Conservation (phyloP, 352 stramenopile genomes). For the Nothophytophthora sp. region DNA sequence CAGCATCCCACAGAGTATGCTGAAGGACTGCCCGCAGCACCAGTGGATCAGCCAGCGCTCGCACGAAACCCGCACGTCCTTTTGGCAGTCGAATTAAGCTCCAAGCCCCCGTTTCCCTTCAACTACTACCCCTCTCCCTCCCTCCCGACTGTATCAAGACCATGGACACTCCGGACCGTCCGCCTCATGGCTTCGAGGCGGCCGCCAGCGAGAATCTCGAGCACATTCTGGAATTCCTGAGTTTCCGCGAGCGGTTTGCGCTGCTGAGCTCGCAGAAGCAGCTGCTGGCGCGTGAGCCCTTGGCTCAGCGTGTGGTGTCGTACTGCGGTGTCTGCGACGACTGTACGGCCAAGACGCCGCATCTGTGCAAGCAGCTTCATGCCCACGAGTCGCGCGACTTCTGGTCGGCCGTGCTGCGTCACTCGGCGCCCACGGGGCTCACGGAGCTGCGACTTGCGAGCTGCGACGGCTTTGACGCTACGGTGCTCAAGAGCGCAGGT, state of each 20-base stretch:
- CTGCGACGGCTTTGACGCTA: constrained; percentile 45
- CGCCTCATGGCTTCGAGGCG: constrained; percentile 16
- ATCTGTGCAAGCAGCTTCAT: constrained; percentile 53
- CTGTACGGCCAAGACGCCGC: constrained; percentile 46
- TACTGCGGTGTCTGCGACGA: constrained; percentile 60
- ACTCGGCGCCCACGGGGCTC: constrained; percentile 36
- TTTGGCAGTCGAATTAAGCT: constrained; percentile 64
- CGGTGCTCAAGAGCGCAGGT: constrained; percentile 29
- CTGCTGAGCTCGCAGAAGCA: constrained; percentile 44
- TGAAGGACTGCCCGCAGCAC: constrained; percentile 90
- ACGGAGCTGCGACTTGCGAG: constrained; percentile 55
- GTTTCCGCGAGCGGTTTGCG: constrained; percentile 55
- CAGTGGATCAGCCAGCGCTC: constrained; percentile 90
- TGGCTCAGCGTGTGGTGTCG: constrained; percentile 44
- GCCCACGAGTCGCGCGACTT: constrained; percentile 40
- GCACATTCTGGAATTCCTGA: constrained; percentile 59
- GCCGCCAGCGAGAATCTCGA: constrained; percentile 51
- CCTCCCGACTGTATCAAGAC: not conserved
- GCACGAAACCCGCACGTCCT: constrained; percentile 82
- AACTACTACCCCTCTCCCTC: constrained; percentile 1
- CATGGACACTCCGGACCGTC: constrained; percentile 8
- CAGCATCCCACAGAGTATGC: constrained; percentile 51
- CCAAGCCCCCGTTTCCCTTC: not conserved
- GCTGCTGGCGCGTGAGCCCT: constrained; percentile 41
- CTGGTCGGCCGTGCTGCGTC: constrained; percentile 56